These are phyloP conservation scores for Pythium phragmitis DNA, from an alignment of 352 stramenopile species.

Conservation along the genomic window DNA sequence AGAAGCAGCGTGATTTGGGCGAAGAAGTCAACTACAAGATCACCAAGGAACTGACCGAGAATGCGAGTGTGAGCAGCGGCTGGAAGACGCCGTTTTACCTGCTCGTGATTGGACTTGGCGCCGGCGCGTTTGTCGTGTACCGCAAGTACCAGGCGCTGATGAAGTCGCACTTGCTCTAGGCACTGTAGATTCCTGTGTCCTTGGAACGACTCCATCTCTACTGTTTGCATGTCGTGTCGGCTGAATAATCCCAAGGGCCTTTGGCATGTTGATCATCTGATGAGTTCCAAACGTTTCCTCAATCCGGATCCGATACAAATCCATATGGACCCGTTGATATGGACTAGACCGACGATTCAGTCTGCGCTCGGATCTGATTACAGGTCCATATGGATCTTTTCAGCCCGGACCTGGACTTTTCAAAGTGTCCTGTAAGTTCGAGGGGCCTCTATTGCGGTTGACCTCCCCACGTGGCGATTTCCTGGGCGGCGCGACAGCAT, in stretches of 20 bases:
- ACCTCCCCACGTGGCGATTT: slow-evolving; percentile 30
- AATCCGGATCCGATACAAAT: no score
- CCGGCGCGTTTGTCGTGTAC: slow-evolving; percentile 56
- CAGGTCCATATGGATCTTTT: slow-evolving; percentile 24
- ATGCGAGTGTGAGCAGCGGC: slow-evolving; percentile 48
- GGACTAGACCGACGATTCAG: no score
- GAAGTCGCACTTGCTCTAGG: slow-evolving; percentile 87
- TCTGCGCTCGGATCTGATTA: neutral
- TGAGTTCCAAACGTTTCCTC: no score
- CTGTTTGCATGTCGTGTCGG: no score
- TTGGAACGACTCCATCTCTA: neutral
- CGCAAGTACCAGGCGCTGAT: slow-evolving; percentile 85
- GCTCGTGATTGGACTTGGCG: slow-evolving; percentile 56
- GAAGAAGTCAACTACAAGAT: slow-evolving; percentile 76
- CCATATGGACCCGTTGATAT: no score
- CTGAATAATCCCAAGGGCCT: no score
- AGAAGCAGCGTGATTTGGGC: slow-evolving; percentile 55
- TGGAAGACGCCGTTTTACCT: slow-evolving; percentile 84
- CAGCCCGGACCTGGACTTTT: slow-evolving; percentile 5
- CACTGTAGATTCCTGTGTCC: neutral
- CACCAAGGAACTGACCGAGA: slow-evolving; percentile 72
- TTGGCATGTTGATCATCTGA: no score
- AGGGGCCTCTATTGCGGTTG: slow-evolving; percentile 18
- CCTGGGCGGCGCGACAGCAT: slow-evolving; percentile 10
- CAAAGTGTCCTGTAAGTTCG: slow-evolving; percentile 1